Evolutionary conservation across 768 basidiomycete species (phyloP).

Genomic region (Filobasidium floriforme): DNA sequence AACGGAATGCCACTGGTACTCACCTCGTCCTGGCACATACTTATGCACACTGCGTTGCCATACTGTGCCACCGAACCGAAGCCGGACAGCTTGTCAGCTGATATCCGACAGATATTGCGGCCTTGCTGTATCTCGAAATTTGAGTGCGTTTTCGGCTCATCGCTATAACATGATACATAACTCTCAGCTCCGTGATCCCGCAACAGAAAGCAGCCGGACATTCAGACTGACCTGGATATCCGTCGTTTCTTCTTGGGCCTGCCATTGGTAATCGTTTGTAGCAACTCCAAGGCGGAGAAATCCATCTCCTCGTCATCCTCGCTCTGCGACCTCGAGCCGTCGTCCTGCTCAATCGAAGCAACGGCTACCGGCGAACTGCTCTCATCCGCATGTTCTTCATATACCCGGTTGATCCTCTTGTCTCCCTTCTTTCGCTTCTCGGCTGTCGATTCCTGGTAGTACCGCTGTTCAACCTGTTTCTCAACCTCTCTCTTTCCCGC

Average conservation of each 20-base stretch:
- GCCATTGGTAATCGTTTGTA: constrained; percentile 15
- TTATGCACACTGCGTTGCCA: constrained; percentile 24
- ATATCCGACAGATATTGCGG: constrained; percentile 23
- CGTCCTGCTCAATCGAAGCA: neutral
- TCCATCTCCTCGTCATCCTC: constrained; percentile 11
- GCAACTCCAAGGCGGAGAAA: constrained; percentile 24
- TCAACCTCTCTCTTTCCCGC: neutral
- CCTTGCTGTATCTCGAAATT: constrained; percentile 21
- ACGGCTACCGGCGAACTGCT: neutral
- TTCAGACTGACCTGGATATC: constrained; percentile 21
- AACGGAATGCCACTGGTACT: neutral
- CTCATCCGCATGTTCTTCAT: neutral
- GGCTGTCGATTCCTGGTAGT: neutral
- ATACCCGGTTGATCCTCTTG: neutral
- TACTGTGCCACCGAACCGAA: neutral
- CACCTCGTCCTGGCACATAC: constrained; percentile 30
- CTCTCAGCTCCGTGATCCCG: too few species aligned
- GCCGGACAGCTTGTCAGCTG: constrained; percentile 7
- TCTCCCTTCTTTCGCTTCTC: constrained; percentile 11
- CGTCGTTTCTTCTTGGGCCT: constrained; percentile 25
- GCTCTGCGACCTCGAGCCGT: neutral
- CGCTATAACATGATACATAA: neutral
- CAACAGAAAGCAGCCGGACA: neutral
- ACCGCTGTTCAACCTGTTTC: neutral
- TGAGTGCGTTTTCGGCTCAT: constrained; percentile 4